Base-by-base conservation (phyloP, 2,329 filamentous ascomycete species). In the Paecilomyces sp. region DNA sequence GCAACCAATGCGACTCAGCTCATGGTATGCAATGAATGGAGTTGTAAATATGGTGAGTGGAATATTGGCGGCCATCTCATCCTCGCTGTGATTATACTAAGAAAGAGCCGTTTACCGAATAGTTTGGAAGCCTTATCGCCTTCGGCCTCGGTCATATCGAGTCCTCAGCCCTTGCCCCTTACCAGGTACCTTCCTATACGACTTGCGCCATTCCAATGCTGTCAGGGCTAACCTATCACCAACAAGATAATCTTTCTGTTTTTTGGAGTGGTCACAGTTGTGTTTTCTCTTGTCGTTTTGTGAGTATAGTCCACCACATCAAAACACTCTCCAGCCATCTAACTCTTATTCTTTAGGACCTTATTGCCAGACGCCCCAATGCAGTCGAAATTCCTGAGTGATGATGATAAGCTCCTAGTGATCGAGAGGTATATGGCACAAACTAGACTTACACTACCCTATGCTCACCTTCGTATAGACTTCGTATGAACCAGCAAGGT, bases 341-440 rank as follows among this genome's bases (percentile, higher is more conserved):
- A 25, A 66, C 50, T 0, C 9, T 28, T 57, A 2, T 12, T 4
- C 36, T 28, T n/a, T 53, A 69, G 67, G 7, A 15, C 81, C 18
- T 80, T 82, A 57, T 85, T 89, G 78, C 87, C 87, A 0, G 86
- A 89, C 64, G 86, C 84, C 0, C 86, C 86, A 0, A 80, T 86
- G 66, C 79, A 83, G 24, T 80, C 84, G 1, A 83, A 80, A 22
- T 87, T 86, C 55, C 75, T 88, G 1, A 77, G 73, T 0, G 77
- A 81, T 3, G 75, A 82, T 13, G 85, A 88, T 54, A 85, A 83
- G 58, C 66, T 85, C 0, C 72, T 86, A 9, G 84, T 85, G 0
- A 79, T 87, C 11, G 84, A 87, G 66, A 76, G 84, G 54, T 71
- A 63, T 8, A 28, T 6, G 53, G 3, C 5, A 22, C 13, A 57